Evolutionary conservation across 148 eudicot species (phyloP), one percentile per base, ranked within the genome.

Genomic region (Vaccinium macrocarpon): DNA sequence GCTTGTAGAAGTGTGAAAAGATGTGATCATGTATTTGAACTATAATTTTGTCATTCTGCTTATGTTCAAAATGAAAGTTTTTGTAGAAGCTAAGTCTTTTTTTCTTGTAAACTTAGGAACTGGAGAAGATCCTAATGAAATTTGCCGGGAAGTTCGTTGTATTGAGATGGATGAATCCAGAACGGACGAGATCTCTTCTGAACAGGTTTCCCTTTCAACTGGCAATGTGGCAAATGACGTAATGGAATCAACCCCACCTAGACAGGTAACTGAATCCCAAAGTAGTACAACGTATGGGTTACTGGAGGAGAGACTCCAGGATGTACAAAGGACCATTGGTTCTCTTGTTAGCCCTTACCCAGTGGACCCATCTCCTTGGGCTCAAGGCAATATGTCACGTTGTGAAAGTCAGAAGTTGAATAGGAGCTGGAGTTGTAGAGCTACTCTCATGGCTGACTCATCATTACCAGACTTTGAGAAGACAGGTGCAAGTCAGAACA

Each of bases 61-160:
- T 66, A 12, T 23, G 18, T 25, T 12, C 16, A 25, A 66, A 11
- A 3, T 25, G 11, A 55, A 25, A 7, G 9, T 61, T n/a, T 64
- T n/a, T 12, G 2, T 4, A 66, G 72, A 66, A 25, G 16, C 38
- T 66, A 11, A 66, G 15, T 25, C 35, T 66, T 4, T 66, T 27
- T 66, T 27, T 66, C 72, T 25, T 66, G 32, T 15, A 25, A 27
- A 66, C 72, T 77, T 79, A 62, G 89, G 80, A 81, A 84, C 82
- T 25, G 88, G 78, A 71, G 90, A 89, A 73, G 91, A 90, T 87
- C 84, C 86, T 82, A 93, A 92, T 53, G 93, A 90, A 80, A 89
- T 88, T 70, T 95, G 97, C 83, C 92, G 90, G 88, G 98, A 90
- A 59, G 97, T 96, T 86, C 92, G 87, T 80, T 96, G 96, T 87